Percentiles rank a stretch among this genome's conserved stretches.
phyloP scores from a whole-genome alignment of 2,329 filamentous ascomycete genomes.

The Colletotrichum caudatum region DNA sequence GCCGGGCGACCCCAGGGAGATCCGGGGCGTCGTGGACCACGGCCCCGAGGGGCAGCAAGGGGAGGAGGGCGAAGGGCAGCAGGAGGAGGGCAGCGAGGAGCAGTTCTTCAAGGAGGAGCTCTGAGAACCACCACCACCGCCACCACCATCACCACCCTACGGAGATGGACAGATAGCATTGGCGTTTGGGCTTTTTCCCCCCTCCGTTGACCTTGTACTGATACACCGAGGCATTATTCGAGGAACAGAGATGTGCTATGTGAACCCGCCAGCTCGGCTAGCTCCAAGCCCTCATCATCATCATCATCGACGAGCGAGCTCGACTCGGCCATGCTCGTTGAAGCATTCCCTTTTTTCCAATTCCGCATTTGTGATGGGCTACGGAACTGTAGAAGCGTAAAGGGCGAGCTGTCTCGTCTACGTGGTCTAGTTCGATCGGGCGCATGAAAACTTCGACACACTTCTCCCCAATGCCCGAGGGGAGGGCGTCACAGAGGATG shows the following conservation, averaged over 20 bases:
- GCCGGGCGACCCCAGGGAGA: constrained; percentile 70
- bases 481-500: not conserved
- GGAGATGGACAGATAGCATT: constrained; percentile 24
- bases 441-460: not conserved
- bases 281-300: not conserved
- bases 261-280: not conserved
- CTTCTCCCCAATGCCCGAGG: not conserved
- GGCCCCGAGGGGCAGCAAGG: constrained; percentile 52
- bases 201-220: constrained; percentile 9
- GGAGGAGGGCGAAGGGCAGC: constrained; percentile 31
- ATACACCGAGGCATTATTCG: constrained; percentile 14
- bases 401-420: not conserved
- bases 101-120: constrained; percentile 66
- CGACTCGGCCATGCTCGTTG: not conserved
- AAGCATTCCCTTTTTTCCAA: not conserved
- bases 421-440: not conserved
- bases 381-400: not conserved
- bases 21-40: constrained; percentile 77
- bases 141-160: too few species aligned
- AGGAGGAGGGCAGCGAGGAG: constrained; percentile 61
- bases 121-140: constrained; percentile 43
- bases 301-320: not conserved
- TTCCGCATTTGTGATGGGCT: not conserved
- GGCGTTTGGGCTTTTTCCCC: constrained; percentile 34
- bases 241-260: not conserved